Percentiles rank a stretch among this genome's conserved stretches.
phyloP scores from a whole-genome alignment of 1,284 basidiomycete species.

The Mycosarcoma mackinlayi region DNA sequence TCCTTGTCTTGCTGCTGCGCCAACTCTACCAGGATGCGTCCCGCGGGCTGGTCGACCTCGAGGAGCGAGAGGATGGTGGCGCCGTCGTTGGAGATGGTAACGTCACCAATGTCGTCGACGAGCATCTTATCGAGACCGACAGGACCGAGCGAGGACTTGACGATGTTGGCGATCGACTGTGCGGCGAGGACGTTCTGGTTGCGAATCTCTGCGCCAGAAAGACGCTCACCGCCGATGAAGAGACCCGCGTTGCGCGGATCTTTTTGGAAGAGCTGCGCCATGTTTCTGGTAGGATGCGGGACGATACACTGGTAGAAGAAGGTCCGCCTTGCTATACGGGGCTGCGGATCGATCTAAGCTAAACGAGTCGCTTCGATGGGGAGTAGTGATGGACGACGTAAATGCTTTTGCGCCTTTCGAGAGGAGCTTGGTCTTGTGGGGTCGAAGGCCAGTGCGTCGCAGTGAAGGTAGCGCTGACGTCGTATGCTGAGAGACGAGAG shows the following conservation, averaged over 20 bases:
- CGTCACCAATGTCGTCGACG: constrained; percentile 98
- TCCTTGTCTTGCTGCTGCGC: constrained; percentile 99
- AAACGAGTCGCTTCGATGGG: too few relatives aligned
- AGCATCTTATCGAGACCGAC: constrained; percentile 79
- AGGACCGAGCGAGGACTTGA: constrained; percentile 95
- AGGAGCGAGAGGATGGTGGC: constrained; percentile 95
- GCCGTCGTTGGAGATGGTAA: constrained; percentile 99
- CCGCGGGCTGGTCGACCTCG: constrained; percentile 91
- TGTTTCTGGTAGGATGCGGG: constrained; percentile 16
- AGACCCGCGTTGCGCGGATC: constrained; percentile 67
- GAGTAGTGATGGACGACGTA: too few relatives aligned
- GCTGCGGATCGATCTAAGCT: not conserved
- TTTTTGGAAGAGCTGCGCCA: constrained; percentile 67
- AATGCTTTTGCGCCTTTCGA: too few relatives aligned
- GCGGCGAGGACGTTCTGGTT: constrained; percentile 94
- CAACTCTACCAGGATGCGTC: constrained; percentile 93
- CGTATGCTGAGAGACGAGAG: not conserved
- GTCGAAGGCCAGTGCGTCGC: too few relatives aligned
- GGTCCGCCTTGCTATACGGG: not conserved
- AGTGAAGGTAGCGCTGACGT: too few relatives aligned
- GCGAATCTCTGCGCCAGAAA: constrained; percentile 92
- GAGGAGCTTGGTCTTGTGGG: too few relatives aligned
- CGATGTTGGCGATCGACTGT: constrained; percentile 94
- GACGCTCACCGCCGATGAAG: constrained; percentile 91
- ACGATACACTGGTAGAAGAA: not conserved